Percentiles rank a stretch among this genome's conserved stretches.
Evolutionary conservation across 2,329 filamentous ascomycete genomes (phyloP).

Genomic region (Neoascochyta sp.): DNA sequence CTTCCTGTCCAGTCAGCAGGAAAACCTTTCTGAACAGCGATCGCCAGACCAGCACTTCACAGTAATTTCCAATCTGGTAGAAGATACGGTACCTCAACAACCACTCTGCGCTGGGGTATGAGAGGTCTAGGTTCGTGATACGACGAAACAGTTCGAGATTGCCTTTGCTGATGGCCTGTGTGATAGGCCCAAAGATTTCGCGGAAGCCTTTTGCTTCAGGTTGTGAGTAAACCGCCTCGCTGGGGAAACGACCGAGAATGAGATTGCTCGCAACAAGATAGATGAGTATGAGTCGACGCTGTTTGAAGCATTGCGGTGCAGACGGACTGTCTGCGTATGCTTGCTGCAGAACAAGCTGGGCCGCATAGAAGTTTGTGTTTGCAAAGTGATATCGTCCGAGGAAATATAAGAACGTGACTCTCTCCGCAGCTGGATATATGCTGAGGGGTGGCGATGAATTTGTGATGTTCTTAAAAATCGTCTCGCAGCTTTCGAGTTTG

Average conservation of each 20-base stretch:
- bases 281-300: slow-evolving; percentile 75
- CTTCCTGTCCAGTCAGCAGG: slow-evolving; percentile 70
- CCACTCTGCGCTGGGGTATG: slow-evolving; percentile 51
- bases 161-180: slow-evolving; percentile 66
- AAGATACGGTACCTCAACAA: slow-evolving; percentile 73
- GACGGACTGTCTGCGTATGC: slow-evolving; percentile 71
- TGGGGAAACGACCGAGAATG: slow-evolving; percentile 79
- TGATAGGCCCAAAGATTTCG: slow-evolving; percentile 69
- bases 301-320: slow-evolving; percentile 50
- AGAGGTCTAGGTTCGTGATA: slow-evolving; percentile 52
- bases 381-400: slow-evolving; percentile 86
- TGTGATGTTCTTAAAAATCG: slow-evolving; percentile 85
- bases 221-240: slow-evolving; percentile 59
- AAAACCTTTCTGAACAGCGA: slow-evolving; percentile 76
- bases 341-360: slow-evolving; percentile 68
- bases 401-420: slow-evolving; percentile 92
- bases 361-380: slow-evolving; percentile 76
- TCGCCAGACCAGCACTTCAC: slow-evolving; percentile 80
- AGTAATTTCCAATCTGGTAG: slow-evolving; percentile 69
- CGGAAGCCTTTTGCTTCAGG: slow-evolving; percentile 66
- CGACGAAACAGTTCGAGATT: slow-evolving; percentile 71
- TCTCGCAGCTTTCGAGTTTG: slow-evolving; percentile 77
- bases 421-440: slow-evolving; percentile 78
- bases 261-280: slow-evolving; percentile 82
- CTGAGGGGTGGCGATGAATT: slow-evolving; percentile 76